Conservation (phyloP, 371 early-diverging fungal species). For the Circinella umbellata region DNA sequence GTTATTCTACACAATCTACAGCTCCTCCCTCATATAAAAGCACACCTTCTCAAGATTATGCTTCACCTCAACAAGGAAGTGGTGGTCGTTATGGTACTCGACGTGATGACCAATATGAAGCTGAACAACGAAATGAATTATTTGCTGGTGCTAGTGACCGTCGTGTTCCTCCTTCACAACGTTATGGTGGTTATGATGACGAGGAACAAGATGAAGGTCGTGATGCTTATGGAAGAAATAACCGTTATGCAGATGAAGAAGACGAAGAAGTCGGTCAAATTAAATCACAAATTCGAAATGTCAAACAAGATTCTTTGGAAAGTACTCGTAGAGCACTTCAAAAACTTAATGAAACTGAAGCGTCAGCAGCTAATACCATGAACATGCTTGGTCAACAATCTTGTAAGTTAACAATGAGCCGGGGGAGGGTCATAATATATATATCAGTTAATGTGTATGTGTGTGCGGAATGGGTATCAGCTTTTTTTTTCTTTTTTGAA, state of each 20-base stretch:
- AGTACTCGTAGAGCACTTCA: slow-evolving; percentile 77
- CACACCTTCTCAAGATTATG: background rate
- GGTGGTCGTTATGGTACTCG: slow-evolving; percentile 27
- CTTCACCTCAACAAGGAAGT: background rate
- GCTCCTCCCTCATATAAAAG: slow-evolving; percentile 10
- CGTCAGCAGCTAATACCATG: slow-evolving; percentile 66
- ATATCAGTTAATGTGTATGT: no score
- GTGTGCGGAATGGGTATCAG: no score
- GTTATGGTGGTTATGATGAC: slow-evolving; percentile 19
- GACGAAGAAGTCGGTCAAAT: slow-evolving; percentile 60
- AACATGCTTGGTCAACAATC: slow-evolving; percentile 68
- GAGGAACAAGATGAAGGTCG: slow-evolving; percentile 18
- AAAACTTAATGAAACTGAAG: slow-evolving; percentile 70
- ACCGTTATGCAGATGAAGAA: slow-evolving; percentile 28
- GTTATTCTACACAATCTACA: background rate
- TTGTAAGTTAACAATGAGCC: slow-evolving; percentile 38
- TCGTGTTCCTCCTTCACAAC: slow-evolving; percentile 3
- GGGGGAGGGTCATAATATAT: background rate
- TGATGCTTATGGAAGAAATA: slow-evolving; percentile 7
- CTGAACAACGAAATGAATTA: slow-evolving; percentile 27
- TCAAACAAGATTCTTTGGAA: slow-evolving; percentile 73
- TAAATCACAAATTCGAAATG: slow-evolving; percentile 64
- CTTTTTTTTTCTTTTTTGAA: no score
- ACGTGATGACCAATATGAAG: slow-evolving; percentile 14
- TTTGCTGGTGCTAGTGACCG: slow-evolving; percentile 22